These are phyloP conservation scores for Leccinum variabile DNA, from an alignment of 1,284 basidiomycete genomes.

Conservation along the genomic window DNA sequence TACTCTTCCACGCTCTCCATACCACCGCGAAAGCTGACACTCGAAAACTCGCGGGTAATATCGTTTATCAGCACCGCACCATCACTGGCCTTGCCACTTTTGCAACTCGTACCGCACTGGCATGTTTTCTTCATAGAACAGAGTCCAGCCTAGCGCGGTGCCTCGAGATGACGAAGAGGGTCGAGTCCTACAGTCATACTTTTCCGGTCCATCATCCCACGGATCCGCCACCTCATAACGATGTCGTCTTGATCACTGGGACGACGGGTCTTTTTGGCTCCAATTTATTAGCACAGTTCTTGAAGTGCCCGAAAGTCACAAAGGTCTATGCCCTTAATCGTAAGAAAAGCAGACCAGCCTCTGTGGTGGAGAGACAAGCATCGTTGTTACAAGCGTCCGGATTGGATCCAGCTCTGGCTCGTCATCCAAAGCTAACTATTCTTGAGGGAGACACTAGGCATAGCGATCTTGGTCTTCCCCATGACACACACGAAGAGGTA, in stretches of 20 bases:
- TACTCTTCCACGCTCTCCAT: slow-evolving; percentile 37
- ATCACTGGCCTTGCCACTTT: slow-evolving; percentile 31
- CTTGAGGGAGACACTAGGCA: slow-evolving; percentile 19
- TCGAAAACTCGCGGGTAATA: slow-evolving; percentile 22
- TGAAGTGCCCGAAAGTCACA: slow-evolving; percentile 11
- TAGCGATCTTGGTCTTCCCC: slow-evolving; percentile 11
- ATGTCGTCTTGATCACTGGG: slow-evolving; percentile 31
- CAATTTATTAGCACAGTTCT: slow-evolving; percentile 18
- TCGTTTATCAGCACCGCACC: slow-evolving; percentile 39
- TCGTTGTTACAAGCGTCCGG: slow-evolving; percentile 30
- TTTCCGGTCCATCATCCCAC: slow-evolving; percentile 17
- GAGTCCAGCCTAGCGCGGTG: slow-evolving; percentile 15
- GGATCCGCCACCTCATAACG: not conserved
- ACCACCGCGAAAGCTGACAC: slow-evolving; percentile 19
- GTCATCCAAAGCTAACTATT: slow-evolving; percentile 16
- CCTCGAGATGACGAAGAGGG: slow-evolving; percentile 20
- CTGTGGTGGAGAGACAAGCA: slow-evolving; percentile 23
- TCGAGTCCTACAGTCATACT: slow-evolving; percentile 3
- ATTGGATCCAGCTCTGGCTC: slow-evolving; percentile 14
- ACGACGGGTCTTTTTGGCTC: slow-evolving; percentile 31
- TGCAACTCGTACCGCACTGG: slow-evolving; percentile 10
- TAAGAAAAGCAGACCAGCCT: slow-evolving; percentile 12
- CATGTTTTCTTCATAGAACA: slow-evolving; percentile 14
- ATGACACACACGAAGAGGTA: slow-evolving; percentile 17
- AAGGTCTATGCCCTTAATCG: slow-evolving; percentile 25